phyloP scores from a whole-genome alignment of 306 rosid species.

The Corylus americana region DNA sequence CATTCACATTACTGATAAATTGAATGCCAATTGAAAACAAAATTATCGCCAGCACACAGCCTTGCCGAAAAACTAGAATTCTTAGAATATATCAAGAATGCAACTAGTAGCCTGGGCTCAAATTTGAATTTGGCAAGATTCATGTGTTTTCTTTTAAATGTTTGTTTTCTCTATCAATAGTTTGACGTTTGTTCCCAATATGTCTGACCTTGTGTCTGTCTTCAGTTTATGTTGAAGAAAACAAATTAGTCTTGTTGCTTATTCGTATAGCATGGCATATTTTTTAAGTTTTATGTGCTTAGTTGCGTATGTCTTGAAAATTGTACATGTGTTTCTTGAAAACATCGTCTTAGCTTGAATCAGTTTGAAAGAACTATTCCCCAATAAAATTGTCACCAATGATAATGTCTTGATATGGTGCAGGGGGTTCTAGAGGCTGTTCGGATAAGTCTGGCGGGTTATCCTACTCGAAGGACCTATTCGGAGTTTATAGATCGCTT shows the following conservation, averaged over 20 bases:
- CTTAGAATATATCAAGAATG: background rate
- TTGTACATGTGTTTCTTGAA: background rate
- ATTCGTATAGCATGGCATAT: background rate
- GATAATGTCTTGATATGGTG: conserved; percentile 20
- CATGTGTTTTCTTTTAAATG: background rate
- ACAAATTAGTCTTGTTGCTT: background rate
- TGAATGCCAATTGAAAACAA: background rate
- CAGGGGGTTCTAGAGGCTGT: conserved; percentile 99
- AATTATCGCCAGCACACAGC: background rate
- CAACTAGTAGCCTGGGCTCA: background rate
- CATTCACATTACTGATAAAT: background rate
- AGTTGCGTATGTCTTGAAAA: background rate
- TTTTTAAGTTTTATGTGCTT: background rate
- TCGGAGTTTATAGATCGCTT: conserved; percentile 91
- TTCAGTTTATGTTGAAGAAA: background rate
- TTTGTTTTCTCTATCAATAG: conserved; percentile 1
- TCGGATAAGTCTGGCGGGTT: conserved; percentile 97
- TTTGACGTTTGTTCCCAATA: background rate
- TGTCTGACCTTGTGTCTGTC: background rate
- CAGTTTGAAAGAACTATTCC: background rate
- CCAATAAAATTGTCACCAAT: no score
- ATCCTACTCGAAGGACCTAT: conserved; percentile 89
- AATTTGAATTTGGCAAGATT: background rate
- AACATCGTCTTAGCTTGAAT: background rate
- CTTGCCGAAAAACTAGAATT: background rate